phyloP scores from a whole-genome alignment of 495 filamentous ascomycete genomes.

The Aspergillus steynii region DNA sequence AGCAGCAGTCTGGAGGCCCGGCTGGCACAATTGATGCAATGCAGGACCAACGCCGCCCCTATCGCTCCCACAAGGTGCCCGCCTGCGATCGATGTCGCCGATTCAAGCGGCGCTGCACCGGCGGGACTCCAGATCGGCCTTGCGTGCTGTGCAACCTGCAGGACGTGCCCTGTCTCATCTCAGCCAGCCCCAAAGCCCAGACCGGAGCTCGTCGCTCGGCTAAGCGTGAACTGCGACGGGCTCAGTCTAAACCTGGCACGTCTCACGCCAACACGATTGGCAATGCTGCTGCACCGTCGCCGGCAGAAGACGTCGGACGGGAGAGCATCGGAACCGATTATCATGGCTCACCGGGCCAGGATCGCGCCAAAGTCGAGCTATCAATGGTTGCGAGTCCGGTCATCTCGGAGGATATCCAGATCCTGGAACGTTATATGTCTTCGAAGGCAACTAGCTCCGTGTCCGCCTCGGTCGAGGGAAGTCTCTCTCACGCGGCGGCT shows the following conservation, averaged over 20 bases:
- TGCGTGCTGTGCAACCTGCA: constrained; percentile 30
- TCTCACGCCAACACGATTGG: neutral
- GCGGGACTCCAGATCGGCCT: constrained; percentile 18
- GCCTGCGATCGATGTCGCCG: constrained; percentile 33
- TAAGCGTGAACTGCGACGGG: constrained; percentile 8
- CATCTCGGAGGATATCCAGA: constrained; percentile 28
- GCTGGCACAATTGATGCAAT: neutral
- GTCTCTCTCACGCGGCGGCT: neutral
- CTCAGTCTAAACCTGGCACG: neutral
- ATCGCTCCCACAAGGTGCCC: constrained; percentile 33
- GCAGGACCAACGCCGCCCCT: constrained; percentile 22
- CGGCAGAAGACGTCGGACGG: constrained; percentile 13
- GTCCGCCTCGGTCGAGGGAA: neutral
- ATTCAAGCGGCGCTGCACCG: constrained; percentile 30
- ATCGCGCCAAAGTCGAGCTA: constrained; percentile 4
- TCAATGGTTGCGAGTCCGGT: constrained; percentile 29
- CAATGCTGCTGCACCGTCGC: neutral
- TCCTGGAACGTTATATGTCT: constrained; percentile 33
- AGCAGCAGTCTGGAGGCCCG: neutral
- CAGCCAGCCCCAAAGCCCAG: constrained; percentile 7
- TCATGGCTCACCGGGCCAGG: constrained; percentile 15
- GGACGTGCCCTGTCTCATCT: constrained; percentile 16
- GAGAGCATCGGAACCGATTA: constrained; percentile 7
- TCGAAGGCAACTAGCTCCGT: constrained; percentile 9
- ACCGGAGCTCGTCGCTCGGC: constrained; percentile 3